Conservation (phyloP, 352 stramenopile species). For the Nothophytophthora sp. region DNA sequence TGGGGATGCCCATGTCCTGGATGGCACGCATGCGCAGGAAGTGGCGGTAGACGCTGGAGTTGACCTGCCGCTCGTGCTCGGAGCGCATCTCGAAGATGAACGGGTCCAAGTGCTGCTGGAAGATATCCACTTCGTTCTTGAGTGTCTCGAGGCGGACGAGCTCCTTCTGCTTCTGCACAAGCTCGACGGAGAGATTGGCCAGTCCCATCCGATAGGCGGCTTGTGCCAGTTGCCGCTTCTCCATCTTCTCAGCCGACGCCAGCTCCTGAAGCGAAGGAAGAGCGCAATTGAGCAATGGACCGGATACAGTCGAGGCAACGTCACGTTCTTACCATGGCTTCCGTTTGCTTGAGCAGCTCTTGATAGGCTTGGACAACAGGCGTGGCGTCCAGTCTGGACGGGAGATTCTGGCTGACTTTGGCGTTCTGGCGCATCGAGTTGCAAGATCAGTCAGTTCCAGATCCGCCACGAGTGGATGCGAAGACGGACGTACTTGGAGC, state of each 20-base stretch:
- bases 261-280: slow-evolving; percentile 18
- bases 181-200: slow-evolving; percentile 56
- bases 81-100: slow-evolving; percentile 67
- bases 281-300: background rate
- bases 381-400: slow-evolving; percentile 32
- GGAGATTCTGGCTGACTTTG: slow-evolving; percentile 12
- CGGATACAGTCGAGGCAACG: background rate
- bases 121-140: slow-evolving; percentile 81
- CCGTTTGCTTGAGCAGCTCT: slow-evolving; percentile 45
- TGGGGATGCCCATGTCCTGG: slow-evolving; percentile 73
- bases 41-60: slow-evolving; percentile 79
- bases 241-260: slow-evolving; percentile 26
- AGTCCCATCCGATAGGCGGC: slow-evolving; percentile 54
- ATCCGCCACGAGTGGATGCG: background rate
- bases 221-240: slow-evolving; percentile 34
- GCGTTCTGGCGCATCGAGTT: slow-evolving; percentile 11
- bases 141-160: slow-evolving; percentile 65
- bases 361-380: slow-evolving; percentile 50
- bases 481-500: slow-evolving; percentile 8
- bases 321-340: slow-evolving; percentile 42
- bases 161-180: slow-evolving; percentile 52
- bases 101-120: slow-evolving; percentile 72
- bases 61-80: slow-evolving; percentile 49
- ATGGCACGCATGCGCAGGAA: slow-evolving; percentile 60
- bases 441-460: background rate